These are phyloP conservation scores for Tothia fuscella DNA, from an alignment of 2,329 filamentous ascomycete genomes.

Conservation along the genomic window DNA sequence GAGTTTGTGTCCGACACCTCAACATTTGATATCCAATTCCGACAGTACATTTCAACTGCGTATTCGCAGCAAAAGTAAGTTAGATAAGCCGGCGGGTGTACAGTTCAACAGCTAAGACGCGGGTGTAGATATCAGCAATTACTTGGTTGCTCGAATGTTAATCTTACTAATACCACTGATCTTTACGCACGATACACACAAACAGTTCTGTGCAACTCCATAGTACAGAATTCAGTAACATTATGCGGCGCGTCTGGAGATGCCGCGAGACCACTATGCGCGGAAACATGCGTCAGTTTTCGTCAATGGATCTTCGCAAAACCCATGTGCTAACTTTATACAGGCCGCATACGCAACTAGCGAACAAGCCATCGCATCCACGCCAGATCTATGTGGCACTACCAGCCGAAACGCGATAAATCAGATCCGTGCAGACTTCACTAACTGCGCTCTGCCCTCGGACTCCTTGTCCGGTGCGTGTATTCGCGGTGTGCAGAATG, in stretches of 20 bases:
- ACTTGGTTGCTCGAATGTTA: slow-evolving; percentile 68
- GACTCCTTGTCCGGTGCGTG: slow-evolving; percentile 64
- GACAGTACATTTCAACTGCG: slow-evolving; percentile 57
- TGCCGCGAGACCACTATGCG: slow-evolving; percentile 67
- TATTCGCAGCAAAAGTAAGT: slow-evolving; percentile 71
- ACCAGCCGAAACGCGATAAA: slow-evolving; percentile 53
- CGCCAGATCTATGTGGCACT: slow-evolving; percentile 58
- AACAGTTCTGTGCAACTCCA: slow-evolving; percentile 82
- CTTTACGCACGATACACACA: slow-evolving; percentile 91
- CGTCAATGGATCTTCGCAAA: not conserved
- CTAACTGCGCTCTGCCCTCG: slow-evolving; percentile 74
- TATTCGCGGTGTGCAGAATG: slow-evolving; percentile 65
- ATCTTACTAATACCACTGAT: slow-evolving; percentile 64
- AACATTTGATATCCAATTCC: slow-evolving; percentile 67
- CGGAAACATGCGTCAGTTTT: slow-evolving; percentile 66
- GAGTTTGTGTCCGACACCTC: slow-evolving; percentile 61
- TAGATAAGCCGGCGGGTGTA: slow-evolving; percentile 11
- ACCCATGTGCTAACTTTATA: not conserved
- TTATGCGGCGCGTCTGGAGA: slow-evolving; percentile 54
- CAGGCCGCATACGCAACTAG: slow-evolving; percentile 76
- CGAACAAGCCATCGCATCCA: slow-evolving; percentile 72
- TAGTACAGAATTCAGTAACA: slow-evolving; percentile 76
- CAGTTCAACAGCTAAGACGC: not conserved
- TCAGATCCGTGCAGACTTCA: slow-evolving; percentile 85
- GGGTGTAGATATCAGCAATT: slow-evolving; percentile 60